Evolutionary conservation across 2,329 filamentous ascomycete genomes (phyloP).

Genomic region (Chaetomium globosum): DNA sequence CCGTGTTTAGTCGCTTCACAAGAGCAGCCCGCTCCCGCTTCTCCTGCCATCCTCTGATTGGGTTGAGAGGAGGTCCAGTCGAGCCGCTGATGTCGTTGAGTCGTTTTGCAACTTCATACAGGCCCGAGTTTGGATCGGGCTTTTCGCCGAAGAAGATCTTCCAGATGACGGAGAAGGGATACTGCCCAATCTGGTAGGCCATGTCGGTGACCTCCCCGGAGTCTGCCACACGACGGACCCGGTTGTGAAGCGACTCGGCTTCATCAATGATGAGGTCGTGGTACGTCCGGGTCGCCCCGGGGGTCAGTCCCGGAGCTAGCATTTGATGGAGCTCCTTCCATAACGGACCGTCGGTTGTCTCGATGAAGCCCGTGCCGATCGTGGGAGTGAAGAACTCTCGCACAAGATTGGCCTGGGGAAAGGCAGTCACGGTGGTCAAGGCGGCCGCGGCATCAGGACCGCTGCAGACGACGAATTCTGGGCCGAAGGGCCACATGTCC

Average conservation of each 20-base stretch:
- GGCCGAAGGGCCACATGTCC: not conserved
- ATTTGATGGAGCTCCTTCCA: constrained; percentile 1
- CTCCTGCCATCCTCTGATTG: not conserved
- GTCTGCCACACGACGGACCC: not conserved
- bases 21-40: not conserved
- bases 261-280: not conserved
- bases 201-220: not conserved
- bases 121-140: not conserved
- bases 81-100: not conserved
- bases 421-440: constrained; percentile 2
- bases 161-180: constrained; percentile 1
- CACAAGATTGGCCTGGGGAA: not conserved
- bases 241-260: not conserved
- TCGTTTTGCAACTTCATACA: not conserved
- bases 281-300: not conserved
- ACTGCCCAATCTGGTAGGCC: not conserved
- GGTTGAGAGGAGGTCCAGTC: not conserved
- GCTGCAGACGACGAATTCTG: constrained; percentile 2
- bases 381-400: not conserved
- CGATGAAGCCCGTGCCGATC: not conserved
- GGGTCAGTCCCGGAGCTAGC: not conserved
- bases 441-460: not conserved
- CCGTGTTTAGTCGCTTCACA: not conserved
- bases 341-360: not conserved
- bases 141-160: not conserved